Percentiles rank a stretch among this genome's conserved stretches.
phyloP scores from a whole-genome alignment of 2,329 filamentous ascomycete genomes.

The Plectosphaerella sp. region DNA sequence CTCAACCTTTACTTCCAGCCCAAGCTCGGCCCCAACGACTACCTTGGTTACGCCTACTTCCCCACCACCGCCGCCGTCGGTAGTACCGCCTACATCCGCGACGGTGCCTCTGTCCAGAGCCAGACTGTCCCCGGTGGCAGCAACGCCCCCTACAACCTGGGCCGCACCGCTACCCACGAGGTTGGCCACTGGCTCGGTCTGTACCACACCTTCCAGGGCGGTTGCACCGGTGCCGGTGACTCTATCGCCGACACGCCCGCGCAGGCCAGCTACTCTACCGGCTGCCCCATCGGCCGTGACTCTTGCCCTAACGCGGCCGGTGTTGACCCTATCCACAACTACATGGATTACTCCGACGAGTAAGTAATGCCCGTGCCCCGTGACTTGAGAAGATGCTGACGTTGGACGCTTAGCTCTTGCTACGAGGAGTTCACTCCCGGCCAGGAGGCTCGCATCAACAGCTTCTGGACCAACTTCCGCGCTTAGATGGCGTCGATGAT shows the following conservation, averaged over 20 bases:
- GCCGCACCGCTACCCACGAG: constrained; percentile 20
- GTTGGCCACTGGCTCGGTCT: constrained; percentile 3
- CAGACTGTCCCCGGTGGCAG: background rate
- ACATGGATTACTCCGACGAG: constrained; percentile 39
- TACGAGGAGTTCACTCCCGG: constrained; percentile 38
- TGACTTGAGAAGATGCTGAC: background rate
- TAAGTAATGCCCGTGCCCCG: constrained; percentile 19
- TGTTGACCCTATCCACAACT: constrained; percentile 32
- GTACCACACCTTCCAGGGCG: constrained; percentile 23
- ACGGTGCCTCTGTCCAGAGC: background rate
- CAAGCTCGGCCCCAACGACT: background rate
- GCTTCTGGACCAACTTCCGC: constrained; percentile 22
- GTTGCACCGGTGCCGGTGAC: constrained; percentile 31
- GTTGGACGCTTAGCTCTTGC: constrained; percentile 24
- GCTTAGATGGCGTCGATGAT: constrained; percentile 17
- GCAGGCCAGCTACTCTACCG: constrained; percentile 23
- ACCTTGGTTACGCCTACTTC: background rate
- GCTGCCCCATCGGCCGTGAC: constrained; percentile 31
- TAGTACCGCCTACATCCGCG: background rate
- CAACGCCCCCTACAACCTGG: constrained; percentile 15
- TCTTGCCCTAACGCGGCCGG: constrained; percentile 25
- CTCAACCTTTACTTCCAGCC: background rate
- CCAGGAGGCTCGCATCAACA: constrained; percentile 24
- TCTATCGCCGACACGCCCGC: constrained; percentile 35
- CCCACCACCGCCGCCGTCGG: background rate